Evolutionary conservation across 2,329 filamentous ascomycete genomes (phyloP), one percentile per base, ranked within the genome.

Genomic region (Botrytis fragariae): DNA sequence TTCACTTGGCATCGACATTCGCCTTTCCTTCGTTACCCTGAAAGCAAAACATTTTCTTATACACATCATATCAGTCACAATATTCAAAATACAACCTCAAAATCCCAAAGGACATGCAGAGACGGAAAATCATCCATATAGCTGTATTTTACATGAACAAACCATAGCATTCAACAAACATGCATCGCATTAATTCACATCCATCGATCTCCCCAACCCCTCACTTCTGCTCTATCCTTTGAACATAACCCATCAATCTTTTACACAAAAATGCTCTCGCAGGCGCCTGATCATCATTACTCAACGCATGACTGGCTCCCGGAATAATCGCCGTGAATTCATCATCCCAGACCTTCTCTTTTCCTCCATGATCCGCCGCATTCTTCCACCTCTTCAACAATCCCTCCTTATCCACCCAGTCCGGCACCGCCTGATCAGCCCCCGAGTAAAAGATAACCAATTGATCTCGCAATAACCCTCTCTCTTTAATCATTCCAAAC

Each of bases 401-500:
- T 42, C 79, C 79, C 74, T 82, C 79, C 74, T 86, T 86, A 75
- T 87, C 82, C 39, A 86, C 79, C 77, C 80, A 83, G 18, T 80
- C 78, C 1, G 84, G 83, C 29, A 82, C 82, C 71, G 81, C 83
- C 78, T 86, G 83, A 78, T 87, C 85, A 8, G 79, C 81, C 1
- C 84, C 85, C 0, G 84, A 85, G 60, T 84, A 83, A 61, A 87
- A 76, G 22, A 84, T 82, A 76, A 86, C 79, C 72, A 85, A 71
- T 67, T 80, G 83, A 7, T 79, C 79, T 73, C 48, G 39, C 37
- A 69, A 44, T 48, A 69, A 57, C 2, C 65, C 65, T 25, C 65
- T 39, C 35, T 35, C 78, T 1, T 79, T 77, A 54, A 86, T 81
- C 75, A 78, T 81, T 0, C 90, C 90, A 81, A 92, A 92, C 0